Base-by-base conservation (phyloP, 768 basidiomycete genomes). In the Leccinum truebloodii region DNA sequence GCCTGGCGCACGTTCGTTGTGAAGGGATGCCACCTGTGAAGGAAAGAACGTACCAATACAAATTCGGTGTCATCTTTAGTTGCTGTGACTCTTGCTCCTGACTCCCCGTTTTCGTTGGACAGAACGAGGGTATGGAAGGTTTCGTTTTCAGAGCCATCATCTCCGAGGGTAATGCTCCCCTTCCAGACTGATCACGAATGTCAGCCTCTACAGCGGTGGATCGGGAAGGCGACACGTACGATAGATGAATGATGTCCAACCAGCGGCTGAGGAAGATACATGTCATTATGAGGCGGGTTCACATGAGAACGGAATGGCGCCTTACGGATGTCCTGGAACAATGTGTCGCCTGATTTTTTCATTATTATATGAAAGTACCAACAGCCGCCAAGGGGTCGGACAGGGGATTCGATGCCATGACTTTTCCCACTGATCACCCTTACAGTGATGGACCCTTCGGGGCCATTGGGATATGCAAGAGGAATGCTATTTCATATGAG, bases 161-260 rank as follows among this genome's bases (percentile, higher is more conserved):
- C 75, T 13, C 88, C 93, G 41, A 97, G 74, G 52, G 72, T 73
- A 14, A 96, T 71, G 8, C 76, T 71, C 1, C 95, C 96, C 57
- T 73, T 67, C 74, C 73, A 74, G 26, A 73, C 73, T 75, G 55
- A 55, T 62, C 24, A 41, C 41, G 26, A 20, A 46, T 14, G 60
- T 65, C 32, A 69, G 52, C 30, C 22, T n/a, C 35, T 24, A 39
- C 7, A 37, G n/a, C 2, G 0, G n/a, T 1, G 0, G 18, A 14
- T 34, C 20, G 49, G 44, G 39, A 56, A n/a, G 37, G 24, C 0
- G 41, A 55, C 16, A 70, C 88, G 63, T 69, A 92, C 92, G 80
- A 72, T 95, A 96, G 28, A 89, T 77, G 70, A 98, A 97, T 0
- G 90, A 74, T 6, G 94, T 97, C 96, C 96, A 98, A 18, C 88